A percentile compares a stretch with the other conserved stretches of the same genome.
phyloP scores from a whole-genome alignment of 768 basidiomycete genomes.

The Calocera viscosa region DNA sequence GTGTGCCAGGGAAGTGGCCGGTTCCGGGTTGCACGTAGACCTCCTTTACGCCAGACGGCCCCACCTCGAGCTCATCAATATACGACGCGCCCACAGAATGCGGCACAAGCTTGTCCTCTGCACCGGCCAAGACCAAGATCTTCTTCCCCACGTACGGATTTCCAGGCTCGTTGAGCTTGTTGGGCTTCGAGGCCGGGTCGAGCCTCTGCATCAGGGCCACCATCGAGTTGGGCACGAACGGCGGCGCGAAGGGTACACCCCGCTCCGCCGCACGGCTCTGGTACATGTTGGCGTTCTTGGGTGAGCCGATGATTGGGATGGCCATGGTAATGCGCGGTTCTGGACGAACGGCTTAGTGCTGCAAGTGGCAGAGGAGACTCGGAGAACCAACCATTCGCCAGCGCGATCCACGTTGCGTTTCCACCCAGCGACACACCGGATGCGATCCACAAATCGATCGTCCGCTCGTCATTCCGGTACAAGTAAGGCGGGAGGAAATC shows the following conservation, averaged over 20 bases:
- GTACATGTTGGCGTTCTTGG: constrained; percentile 11
- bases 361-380: too few relatives aligned
- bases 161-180: not conserved
- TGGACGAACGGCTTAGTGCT: too few relatives aligned
- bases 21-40: constrained; percentile 41
- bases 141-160: constrained; percentile 55
- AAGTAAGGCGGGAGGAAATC: too few relatives aligned
- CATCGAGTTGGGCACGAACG: constrained; percentile 2
- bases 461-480: too few relatives aligned
- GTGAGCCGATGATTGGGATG: constrained; percentile 21
- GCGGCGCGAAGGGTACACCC: not conserved
- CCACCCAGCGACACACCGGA: too few relatives aligned
- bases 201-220: not conserved
- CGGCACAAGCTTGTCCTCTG: constrained; percentile 45
- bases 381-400: too few relatives aligned
- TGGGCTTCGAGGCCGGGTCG: not conserved
- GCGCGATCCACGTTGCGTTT: too few relatives aligned
- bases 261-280: not conserved
- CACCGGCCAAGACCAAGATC: constrained; percentile 59
- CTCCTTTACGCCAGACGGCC: constrained; percentile 42
- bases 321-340: too few relatives aligned
- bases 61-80: constrained; percentile 44
- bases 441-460: too few relatives aligned
- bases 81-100: constrained; percentile 34
- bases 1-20: constrained; percentile 53